Evolutionary conservation across 2,329 filamentous ascomycete genomes (phyloP), one percentile per base, ranked within the genome.

Genomic region (Colletotrichum spinosum): DNA sequence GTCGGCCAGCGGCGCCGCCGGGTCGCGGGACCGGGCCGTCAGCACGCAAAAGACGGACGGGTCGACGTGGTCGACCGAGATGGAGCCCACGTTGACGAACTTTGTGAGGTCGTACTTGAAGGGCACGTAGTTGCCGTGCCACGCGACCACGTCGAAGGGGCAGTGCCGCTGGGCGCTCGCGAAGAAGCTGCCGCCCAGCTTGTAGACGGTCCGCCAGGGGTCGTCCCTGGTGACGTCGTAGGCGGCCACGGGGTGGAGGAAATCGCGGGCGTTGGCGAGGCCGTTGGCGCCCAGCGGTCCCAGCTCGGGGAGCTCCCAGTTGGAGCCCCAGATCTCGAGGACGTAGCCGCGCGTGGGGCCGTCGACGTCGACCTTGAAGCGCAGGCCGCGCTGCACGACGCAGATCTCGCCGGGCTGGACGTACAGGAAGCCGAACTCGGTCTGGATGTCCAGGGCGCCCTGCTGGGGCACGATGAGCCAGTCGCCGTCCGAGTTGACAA

Each of bases 111-210:
- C 84, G 71, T 87, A 87, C 73, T 86, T 86, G 75, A 82, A 86
- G 0, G 84, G 84, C 58, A 87, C 87, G 70, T 90, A 90, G 55
- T 86, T 88, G n/a, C 89, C 89, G 69, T 91, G 89, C 89, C 90
- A 92, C 2, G 88, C 89, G 0, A 91, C 87, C 1, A 92, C 89
- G 69, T 92, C 89, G 71, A 91, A 92, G 0, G 90, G 90, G 2
- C 84, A 88, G 72, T 92, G 89, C 25, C 80, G 80, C 72, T 92
- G 90, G 25, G 81, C 82, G 59, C 84, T 87, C 25, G 78, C 79
- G 71, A 89, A 90, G 42, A 90, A 84, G 46, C 83, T 81, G 1
- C 88, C 88, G 1, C 82, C 83, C 50, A 91, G 84, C 71, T 91
- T 91, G 69, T 84, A 85, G 0, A 90, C 78, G 2, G 92, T 79